Conservation (phyloP, 1,284 basidiomycete genomes). For the Ceratobasidium sp. region DNA sequence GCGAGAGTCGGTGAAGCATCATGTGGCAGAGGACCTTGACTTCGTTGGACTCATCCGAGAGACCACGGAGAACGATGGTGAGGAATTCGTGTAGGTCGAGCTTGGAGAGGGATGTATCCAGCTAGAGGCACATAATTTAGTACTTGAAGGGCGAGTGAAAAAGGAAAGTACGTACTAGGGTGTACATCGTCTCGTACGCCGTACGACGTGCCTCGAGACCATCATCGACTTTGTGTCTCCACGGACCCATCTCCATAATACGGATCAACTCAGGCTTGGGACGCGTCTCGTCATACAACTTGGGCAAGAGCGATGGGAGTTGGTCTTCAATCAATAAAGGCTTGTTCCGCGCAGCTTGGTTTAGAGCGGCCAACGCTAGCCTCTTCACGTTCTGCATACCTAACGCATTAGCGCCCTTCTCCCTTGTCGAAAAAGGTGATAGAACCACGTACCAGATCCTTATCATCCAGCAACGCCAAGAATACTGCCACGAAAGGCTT, state of each 20-base stretch:
- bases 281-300: constrained; percentile 85
- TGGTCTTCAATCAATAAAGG: constrained; percentile 91
- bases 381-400: constrained; percentile 79
- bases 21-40: constrained; percentile 97
- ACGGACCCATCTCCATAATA: constrained; percentile 97
- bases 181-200: constrained; percentile 98
- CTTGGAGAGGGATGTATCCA: constrained; percentile 89
- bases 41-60: constrained; percentile 92
- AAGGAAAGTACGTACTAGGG: constrained; percentile 70
- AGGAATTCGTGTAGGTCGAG: constrained; percentile 90
- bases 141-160: not conserved
- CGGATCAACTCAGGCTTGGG: constrained; percentile 86
- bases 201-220: constrained; percentile 94
- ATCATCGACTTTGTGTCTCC: constrained; percentile 94
- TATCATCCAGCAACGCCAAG: constrained; percentile 85
- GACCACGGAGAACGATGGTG: constrained; percentile 80
- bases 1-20: constrained; percentile 90
- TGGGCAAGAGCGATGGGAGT: constrained; percentile 78
- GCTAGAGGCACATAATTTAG: constrained; percentile 56
- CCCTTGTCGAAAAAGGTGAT: too few relatives aligned
- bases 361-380: constrained; percentile 86
- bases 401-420: not conserved
- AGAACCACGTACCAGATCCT: constrained; percentile 73
- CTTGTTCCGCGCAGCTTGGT: constrained; percentile 94
- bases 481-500: constrained; percentile 89